phyloP scores from a whole-genome alignment of 1,284 basidiomycete genomes.

The Hemileia vastatrix region DNA sequence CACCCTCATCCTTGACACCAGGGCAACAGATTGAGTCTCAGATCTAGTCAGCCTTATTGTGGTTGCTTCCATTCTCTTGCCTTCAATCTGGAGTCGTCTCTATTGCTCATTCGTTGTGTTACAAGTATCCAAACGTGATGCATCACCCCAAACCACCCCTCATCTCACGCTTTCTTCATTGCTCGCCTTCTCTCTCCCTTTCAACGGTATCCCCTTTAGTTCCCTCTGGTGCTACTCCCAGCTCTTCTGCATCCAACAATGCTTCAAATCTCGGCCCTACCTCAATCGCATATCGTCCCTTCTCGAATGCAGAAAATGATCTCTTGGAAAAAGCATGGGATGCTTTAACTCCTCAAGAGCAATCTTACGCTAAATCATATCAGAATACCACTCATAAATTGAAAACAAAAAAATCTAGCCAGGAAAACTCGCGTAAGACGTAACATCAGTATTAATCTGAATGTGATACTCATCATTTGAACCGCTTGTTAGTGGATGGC shows the following conservation, averaged over 20 bases:
- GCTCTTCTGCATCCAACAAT: not conserved
- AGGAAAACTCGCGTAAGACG: not conserved
- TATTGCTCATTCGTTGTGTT: too few relatives aligned
- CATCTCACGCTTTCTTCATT: constrained; percentile 17
- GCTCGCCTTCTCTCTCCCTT: constrained; percentile 12
- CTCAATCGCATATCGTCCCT: constrained; percentile 13
- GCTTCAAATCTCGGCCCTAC: not conserved
- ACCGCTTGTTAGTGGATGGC: not conserved
- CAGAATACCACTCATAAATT: too few relatives aligned
- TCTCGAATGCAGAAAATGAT: constrained; percentile 7
- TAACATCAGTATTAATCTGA: not conserved
- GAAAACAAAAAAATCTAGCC: constrained; percentile 1
- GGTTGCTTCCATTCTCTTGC: too few relatives aligned
- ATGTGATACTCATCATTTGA: not conserved
- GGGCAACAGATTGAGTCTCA: too few relatives aligned
- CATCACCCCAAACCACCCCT: constrained; percentile 14
- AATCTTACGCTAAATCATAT: not conserved
- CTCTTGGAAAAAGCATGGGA: not conserved
- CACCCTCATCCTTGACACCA: too few relatives aligned
- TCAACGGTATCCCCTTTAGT: constrained; percentile 12
- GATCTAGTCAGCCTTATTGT: too few relatives aligned
- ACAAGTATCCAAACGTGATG: too few relatives aligned
- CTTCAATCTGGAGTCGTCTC: too few relatives aligned
- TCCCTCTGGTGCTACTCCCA: not conserved
- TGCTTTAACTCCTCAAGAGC: not conserved